Base-by-base conservation (phyloP, 2,329 filamentous ascomycete species). In the Aspergillus pseudonomiae region DNA sequence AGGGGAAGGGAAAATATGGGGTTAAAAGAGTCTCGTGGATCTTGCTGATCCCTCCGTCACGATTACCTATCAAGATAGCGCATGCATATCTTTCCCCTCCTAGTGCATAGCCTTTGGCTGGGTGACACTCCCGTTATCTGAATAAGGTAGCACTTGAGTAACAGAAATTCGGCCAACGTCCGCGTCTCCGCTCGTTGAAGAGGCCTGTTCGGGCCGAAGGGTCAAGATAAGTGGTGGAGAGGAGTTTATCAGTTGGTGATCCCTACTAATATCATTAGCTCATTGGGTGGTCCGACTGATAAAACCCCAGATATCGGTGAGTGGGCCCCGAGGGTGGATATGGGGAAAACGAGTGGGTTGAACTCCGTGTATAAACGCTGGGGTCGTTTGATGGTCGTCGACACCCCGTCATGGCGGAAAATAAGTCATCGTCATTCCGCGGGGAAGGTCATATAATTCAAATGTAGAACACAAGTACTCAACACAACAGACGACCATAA, bases 221-320 rank as follows among this genome's bases (percentile, higher is more conserved):
- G 11, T 32, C 50, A 3, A 39, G 62, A 61, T 63, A 63, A 53
- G 61, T 52, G 52, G 60, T 59, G 63, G 65, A 58, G 63, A 63
- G 32, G 21, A 48, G 36, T 61, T 56, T 21, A 46, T 45, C 48
- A 43, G 50, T 28, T 11, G 21, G 24, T 16, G 6, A 26, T n/a
- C 12, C 12, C 59, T 12, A 34, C 14, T 9, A 21, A 32, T 41
- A 12, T 28, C 66, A 50, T 30, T 28, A 3, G 46, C 19, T 54
- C 32, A 54, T 54, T 54, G 52, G 52, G 24, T 30, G 16, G 26
- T 28, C 14, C 16, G 24, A 10, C 46, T 50, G 46, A 50, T 30
- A 50, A 46, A 50, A 62, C 68, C 68, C 69, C 65, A 68, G 67
- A 64, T 50, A 45, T 70, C 70, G 70, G 69, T n/a, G 65, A 62